Base-by-base conservation (phyloP, 345 rosid genomes). In the Murraya paniculata region DNA sequence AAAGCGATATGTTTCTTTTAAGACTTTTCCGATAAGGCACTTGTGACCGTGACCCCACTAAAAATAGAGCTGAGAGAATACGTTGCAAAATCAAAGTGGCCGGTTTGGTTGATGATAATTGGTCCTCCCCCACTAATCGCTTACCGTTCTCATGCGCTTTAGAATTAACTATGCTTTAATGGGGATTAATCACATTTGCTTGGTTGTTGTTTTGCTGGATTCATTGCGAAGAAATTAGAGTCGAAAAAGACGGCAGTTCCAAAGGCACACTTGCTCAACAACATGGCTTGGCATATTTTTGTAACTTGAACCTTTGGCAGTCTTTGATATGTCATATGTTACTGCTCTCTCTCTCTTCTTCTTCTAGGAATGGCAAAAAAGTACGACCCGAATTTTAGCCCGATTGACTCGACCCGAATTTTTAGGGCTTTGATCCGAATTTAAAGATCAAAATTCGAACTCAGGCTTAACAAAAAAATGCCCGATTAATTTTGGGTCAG, bases 41-140 rank as follows among this genome's bases (percentile, higher is more conserved):
- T 27, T 39, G 53, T 18, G 68, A 16, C 19, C 10, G 70, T 19
- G 77, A 75, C 78, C 61, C 61, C 50, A 74, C 60, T 1, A 2
- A 62, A 24, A 41, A 74, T 74, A 5, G 19, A 14, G 28, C n/a
- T 28, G 41, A 39, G 50, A 41, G 4, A 41, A 11, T 41, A 35
- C 41, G 1, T 16, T 33, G 28, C 18, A n/a, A 55, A 55, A 65
- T 56, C 79, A 55, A 76, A 55, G 72, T 67, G 79, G 79, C 64
- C 56, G 38, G 79, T 56, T 36, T 27, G 11, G 16, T 9, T 18
- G 33, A 33, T 33, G 35, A 65, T 33, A 53, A 64, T 16, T 9
- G 24, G 72, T 55, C 36, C 56, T 33, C 72, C 10, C 0, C 60
- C 65, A 58, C 14, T 72, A 72, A 6, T 10, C 21, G 64, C 64